Evolutionary conservation across 371 early-diverging fungal species (phyloP).

Genomic region (Rhizopus sp.): DNA sequence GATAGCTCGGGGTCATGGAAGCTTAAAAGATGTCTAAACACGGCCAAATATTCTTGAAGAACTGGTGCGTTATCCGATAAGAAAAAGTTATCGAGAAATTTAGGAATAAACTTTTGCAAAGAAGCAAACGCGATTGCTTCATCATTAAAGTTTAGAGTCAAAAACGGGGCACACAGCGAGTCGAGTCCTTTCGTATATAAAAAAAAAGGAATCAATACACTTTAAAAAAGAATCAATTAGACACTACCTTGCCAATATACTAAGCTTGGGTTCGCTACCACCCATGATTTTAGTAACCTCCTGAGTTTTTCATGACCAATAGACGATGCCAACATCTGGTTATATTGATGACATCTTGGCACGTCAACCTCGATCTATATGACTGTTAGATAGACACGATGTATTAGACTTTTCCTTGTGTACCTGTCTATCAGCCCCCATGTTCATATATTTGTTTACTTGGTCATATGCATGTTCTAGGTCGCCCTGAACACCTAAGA

Average conservation of each 20-base stretch:
- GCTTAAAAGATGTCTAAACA: slow-evolving; percentile 65
- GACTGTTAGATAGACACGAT: not conserved
- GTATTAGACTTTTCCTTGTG: not conserved
- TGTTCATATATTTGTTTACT: slow-evolving; percentile 62
- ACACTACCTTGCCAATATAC: slow-evolving; percentile 87
- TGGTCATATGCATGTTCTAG: slow-evolving; percentile 56
- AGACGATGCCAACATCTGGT: slow-evolving; percentile 71
- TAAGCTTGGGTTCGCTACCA: slow-evolving; percentile 57
- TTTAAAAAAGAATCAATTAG: not conserved
- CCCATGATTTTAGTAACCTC: slow-evolving; percentile 72
- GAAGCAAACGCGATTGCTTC: slow-evolving; percentile 74
- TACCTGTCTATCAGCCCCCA: slow-evolving; percentile 61
- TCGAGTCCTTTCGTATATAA: slow-evolving; percentile 62
- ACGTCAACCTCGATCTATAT: slow-evolving; percentile 68
- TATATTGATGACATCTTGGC: slow-evolving; percentile 86
- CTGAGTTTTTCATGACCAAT: slow-evolving; percentile 73
- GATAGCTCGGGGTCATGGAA: slow-evolving; percentile 80
- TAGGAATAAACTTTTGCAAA: slow-evolving; percentile 65
- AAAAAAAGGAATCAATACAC: not conserved
- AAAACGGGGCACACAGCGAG: slow-evolving; percentile 78
- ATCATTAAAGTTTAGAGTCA: slow-evolving; percentile 73
- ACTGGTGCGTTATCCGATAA: slow-evolving; percentile 69
- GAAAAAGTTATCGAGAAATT: slow-evolving; percentile 70
- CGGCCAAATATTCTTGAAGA: slow-evolving; percentile 66
- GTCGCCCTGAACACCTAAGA: slow-evolving; percentile 70